phyloP scores from a whole-genome alignment of 306 rosid species.

The Arachis stenosperma region DNA sequence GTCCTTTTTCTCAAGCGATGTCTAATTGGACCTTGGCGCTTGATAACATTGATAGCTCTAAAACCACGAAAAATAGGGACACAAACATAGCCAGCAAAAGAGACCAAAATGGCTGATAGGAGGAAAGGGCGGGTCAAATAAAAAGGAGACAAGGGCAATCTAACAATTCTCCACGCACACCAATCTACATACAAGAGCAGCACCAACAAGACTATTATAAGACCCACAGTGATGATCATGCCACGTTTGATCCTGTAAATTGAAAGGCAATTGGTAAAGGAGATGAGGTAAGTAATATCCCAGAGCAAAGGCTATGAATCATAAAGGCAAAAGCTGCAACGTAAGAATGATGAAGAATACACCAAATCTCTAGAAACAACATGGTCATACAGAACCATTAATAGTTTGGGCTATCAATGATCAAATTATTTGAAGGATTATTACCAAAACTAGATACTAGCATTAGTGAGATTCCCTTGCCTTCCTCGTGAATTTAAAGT shows the following conservation, averaged over 20 bases:
- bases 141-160: constrained; percentile 77
- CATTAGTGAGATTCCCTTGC: no score
- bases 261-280: constrained; percentile 21
- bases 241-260: constrained; percentile 75
- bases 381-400: neutral
- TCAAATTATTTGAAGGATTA: constrained; percentile 23
- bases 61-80: constrained; percentile 70
- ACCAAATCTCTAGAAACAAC: constrained; percentile 18
- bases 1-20: constrained; percentile 58
- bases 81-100: constrained; percentile 83
- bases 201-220: constrained; percentile 57
- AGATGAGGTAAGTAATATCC: constrained; percentile 8
- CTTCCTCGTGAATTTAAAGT: no score
- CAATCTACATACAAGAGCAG: constrained; percentile 82
- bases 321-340: neutral
- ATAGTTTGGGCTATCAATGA: neutral
- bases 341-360: neutral
- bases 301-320: constrained; percentile 27
- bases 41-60: constrained; percentile 63
- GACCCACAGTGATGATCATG: constrained; percentile 60
- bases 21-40: constrained; percentile 59
- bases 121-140: constrained; percentile 86
- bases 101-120: constrained; percentile 67
- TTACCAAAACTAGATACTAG: neutral
- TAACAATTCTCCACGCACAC: constrained; percentile 91